Evolutionary conservation across 257 asterid genomes (phyloP), one percentile per base, ranked within the genome.

Genomic region (Nicotiana obtusifolia): DNA sequence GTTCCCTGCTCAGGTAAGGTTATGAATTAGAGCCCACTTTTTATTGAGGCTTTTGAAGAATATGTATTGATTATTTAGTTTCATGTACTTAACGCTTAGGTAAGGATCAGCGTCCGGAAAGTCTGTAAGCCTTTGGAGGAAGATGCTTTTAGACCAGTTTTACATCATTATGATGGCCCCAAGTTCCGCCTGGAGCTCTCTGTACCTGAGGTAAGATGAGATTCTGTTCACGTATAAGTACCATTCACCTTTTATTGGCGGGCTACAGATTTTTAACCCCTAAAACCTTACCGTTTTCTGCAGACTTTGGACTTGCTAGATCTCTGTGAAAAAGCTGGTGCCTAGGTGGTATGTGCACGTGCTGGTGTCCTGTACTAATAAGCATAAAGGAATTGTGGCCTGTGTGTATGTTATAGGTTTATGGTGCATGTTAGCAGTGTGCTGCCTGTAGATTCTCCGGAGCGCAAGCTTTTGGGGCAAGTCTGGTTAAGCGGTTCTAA

Each of bases 131-230:
- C 98, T 81, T 86, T 95, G 86, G 97, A 94, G 85, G 98, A 95
- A 88, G 98, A 95, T 86, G 92, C 97, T 37, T 95, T 95, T 83
- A 90, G 99, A 87, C 98, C 98, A 56, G 97, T 94, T 82, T 85
- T 95, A 89, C 97, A 95, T 89, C 99, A 95, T 83, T 95, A 95
- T 76, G 98, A 95, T 84, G 98, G 99, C 19, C 98, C 99, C 52
- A 95, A 95, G 89, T 95, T 95, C 77, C 99, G 99, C 3, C 97
- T 95, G 66, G 97, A 94, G 92, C 92, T 95, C 82, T 94, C 98
- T 13, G 88, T 94, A 44, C 99, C 98, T 1, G 99, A 95, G 97
- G 99, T 95, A 76, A 24, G 91, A 66, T 24, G 47, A 30, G 60
- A 47, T 10, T 68, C 15, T 31, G 8, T 49, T 80, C 30, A 65